phyloP scores from a whole-genome alignment of 306 rosid genomes.

The Citrullus mucosospermus region DNA sequence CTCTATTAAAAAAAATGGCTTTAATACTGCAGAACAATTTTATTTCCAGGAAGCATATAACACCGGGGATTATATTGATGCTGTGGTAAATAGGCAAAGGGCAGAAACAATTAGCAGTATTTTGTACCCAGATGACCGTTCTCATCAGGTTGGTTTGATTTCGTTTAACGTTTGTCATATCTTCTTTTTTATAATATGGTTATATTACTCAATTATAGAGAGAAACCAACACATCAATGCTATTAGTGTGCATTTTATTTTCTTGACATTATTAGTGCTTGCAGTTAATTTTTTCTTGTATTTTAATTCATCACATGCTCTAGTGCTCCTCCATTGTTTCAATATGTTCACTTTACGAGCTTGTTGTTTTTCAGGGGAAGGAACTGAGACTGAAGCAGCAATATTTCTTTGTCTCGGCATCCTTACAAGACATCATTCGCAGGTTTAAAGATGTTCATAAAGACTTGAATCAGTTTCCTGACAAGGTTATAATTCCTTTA shows the following conservation, averaged over 20 bases:
- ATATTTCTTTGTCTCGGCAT: slow-evolving; percentile 63
- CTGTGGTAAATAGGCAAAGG: slow-evolving; percentile 53
- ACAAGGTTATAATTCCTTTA: slow-evolving; percentile 35
- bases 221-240: neutral
- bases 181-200: neutral
- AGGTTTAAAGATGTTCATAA: slow-evolving; percentile 57
- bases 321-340: slow-evolving; percentile 4
- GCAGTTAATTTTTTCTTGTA: neutral
- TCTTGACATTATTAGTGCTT: neutral
- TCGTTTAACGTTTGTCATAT: neutral
- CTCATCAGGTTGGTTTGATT: slow-evolving; percentile 42
- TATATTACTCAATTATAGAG: neutral
- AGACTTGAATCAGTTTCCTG: slow-evolving; percentile 48
- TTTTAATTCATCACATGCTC: slow-evolving; percentile 9
- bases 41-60: slow-evolving; percentile 53
- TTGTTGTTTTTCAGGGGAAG: slow-evolving; percentile 44
- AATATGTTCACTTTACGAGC: slow-evolving; percentile 6
- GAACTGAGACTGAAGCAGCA: slow-evolving; percentile 64
- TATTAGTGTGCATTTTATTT: neutral
- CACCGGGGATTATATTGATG: slow-evolving; percentile 68
- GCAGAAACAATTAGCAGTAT: slow-evolving; percentile 63
- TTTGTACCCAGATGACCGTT: slow-evolving; percentile 70
- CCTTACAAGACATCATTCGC: slow-evolving; percentile 59
- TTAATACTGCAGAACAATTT: neutral
- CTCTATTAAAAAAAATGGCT: neutral